These are phyloP conservation scores for Tanacetum coccineum DNA, from an alignment of 129 eudicot genomes.

Conservation along the genomic window DNA sequence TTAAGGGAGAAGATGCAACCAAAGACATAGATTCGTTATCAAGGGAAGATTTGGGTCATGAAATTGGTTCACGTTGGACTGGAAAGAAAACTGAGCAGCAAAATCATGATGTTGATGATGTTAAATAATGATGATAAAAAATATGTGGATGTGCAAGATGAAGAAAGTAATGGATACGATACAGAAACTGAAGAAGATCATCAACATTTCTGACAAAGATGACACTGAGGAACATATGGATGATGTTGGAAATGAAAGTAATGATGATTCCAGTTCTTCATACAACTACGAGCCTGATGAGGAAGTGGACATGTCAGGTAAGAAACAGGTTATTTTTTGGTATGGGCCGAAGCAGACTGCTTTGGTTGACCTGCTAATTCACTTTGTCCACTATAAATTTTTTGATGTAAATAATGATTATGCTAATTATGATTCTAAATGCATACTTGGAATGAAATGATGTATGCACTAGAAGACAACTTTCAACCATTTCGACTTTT, in stretches of 20 bases:
- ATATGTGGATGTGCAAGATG: constrained; percentile 37
- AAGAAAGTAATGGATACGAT: constrained; percentile 53
- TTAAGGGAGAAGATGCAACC: constrained; percentile 44
- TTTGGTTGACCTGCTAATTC: too few species aligned
- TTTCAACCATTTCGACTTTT: too few species aligned
- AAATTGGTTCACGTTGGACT: constrained; percentile 96
- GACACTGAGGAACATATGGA: constrained; percentile 46
- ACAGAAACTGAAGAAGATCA: constrained; percentile 63
- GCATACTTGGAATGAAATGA: too few species aligned
- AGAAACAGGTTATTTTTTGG: too few species aligned
- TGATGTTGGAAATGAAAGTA: constrained; percentile 46
- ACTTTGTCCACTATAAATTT: too few species aligned
- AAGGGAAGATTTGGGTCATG: constrained; percentile 87
- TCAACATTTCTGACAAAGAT: constrained; percentile 49
- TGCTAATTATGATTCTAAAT: too few species aligned
- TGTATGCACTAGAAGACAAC: too few species aligned
- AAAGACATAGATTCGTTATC: constrained; percentile 60
- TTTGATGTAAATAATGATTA: too few species aligned
- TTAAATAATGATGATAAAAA: constrained; percentile 34
- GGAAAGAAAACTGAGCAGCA: constrained; percentile 62
- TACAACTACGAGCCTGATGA: too few species aligned
- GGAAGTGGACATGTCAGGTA: too few species aligned
- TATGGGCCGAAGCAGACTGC: too few species aligned
- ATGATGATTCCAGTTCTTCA: constrained; percentile 52
- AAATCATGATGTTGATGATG: constrained; percentile 32